Percentiles rank a stretch among this genome's conserved stretches.
These are phyloP conservation scores for Zygnema circumcarinatum DNA, from an alignment of 139 green algal genomes.

Conservation along the genomic window DNA sequence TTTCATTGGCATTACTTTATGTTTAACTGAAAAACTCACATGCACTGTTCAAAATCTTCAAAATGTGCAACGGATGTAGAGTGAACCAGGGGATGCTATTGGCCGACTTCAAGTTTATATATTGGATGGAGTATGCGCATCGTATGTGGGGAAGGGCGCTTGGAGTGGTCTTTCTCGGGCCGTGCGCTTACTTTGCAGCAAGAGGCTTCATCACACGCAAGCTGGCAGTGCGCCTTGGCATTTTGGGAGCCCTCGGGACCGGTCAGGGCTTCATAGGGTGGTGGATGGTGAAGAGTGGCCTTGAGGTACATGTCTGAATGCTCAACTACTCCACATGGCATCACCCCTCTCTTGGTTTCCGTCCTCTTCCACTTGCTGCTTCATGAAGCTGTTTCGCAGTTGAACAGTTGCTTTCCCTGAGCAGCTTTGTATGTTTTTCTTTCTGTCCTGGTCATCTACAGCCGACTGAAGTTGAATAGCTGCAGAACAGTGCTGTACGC, in stretches of 20 bases:
- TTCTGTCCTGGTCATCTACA: too few relatives aligned
- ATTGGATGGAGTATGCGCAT: conserved; percentile 98
- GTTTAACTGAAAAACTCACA: too few relatives aligned
- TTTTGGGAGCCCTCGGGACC: conserved; percentile 90
- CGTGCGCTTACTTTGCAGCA: conserved; percentile 80
- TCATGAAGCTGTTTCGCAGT: conserved; percentile 3
- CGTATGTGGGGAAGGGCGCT: conserved; percentile 87
- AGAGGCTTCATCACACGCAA: conserved; percentile 74
- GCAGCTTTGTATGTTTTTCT: too few relatives aligned
- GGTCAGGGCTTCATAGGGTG: conserved; percentile 95
- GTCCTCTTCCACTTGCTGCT: too few relatives aligned
- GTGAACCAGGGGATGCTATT: conserved; percentile 90
- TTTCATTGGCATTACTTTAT: too few relatives aligned
- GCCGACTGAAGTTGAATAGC: too few relatives aligned
- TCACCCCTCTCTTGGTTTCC: too few relatives aligned
- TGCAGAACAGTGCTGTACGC: too few relatives aligned
- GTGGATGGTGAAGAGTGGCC: conserved; percentile 94
- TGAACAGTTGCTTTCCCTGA: not conserved
- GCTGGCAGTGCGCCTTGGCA: conserved; percentile 77
- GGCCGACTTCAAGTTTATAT: conserved; percentile 99
- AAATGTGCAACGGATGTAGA: too few relatives aligned
- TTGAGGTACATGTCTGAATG: conserved; percentile 57
- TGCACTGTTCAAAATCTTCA: too few relatives aligned
- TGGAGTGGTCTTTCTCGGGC: conserved; percentile 83
- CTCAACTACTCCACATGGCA: too few relatives aligned